Base-by-base conservation (phyloP, 176 grass and related monocot species). In the Oryza brachyantha region DNA sequence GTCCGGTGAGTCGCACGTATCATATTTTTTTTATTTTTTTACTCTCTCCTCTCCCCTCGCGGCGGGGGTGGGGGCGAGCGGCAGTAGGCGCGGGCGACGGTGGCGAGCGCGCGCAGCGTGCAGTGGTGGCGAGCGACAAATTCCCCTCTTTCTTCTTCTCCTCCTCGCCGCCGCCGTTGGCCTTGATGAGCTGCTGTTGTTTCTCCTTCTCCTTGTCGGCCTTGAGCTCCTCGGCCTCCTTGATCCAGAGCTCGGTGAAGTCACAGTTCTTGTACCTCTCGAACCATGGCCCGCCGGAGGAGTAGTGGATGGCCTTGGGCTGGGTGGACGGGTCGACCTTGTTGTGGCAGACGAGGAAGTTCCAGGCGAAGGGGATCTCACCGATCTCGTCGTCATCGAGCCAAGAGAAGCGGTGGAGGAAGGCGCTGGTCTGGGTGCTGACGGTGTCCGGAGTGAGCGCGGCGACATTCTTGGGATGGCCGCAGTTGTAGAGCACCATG, bases 261-360 rank as follows among this genome's bases (percentile, higher is more conserved):
- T 94, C 86, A 61, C 92, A 94, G 42, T 94, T 37, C 68, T 65
- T 88, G 76, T 88, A 94, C 66, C 52, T 39, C 28, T 94, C 86
- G 70, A 94, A 94, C 92, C 92, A 94, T 3, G 92, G 92, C 12
- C 92, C 92, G n/a, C 92, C 92, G 46, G 42, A 67, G 25, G 92
- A 91, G 76, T 94, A 94, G 70, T 94, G 92, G 55, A 94, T 54
- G 10, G 88, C 92, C 70, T 81, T 88, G 13, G 92, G 92, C 38
- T 22, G 27, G 5, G 92, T 94, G 65, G 61, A 17, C 39, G 43
- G 88, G 61, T 94, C 80, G 70, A 86, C 75, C 70, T 10, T 69
- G 84, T 94, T 94, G 81, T 94, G 92, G 27, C 92, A 88, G 59
- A 94, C 88, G 60, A 94, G 84, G 85, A 91, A 94, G 73, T 94